Base-by-base conservation (phyloP, 768 basidiomycete species). In the Calocybe indica region DNA sequence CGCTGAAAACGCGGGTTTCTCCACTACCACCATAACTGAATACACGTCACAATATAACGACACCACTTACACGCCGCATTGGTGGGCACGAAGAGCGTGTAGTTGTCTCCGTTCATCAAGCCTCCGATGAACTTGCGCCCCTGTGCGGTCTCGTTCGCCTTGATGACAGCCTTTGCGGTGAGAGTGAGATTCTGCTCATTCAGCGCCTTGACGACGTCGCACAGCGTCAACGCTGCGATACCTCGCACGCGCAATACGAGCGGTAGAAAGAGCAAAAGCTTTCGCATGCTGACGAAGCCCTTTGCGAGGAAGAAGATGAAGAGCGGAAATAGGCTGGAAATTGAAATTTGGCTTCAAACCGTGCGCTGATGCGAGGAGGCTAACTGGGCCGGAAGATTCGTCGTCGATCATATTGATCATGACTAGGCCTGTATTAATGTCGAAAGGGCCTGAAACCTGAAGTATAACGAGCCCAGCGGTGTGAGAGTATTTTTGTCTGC, bases 1-100 rank as follows among this genome's bases (percentile, higher is more conserved):
- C 6, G 30, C 49, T 31, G 2, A 22, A 39, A 2, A 37, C 30
- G 8, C 47, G 33, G 37, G 7, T 40, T 1, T 51, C 51, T 5
- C 40, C 50, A 41, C 54, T 46, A 29, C 37, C 32, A 43, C 2
- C 6, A 35, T 42, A 5, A 12, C 13, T 14, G 13, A 33, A 7
- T 12, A 35, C 38, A 34, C 34, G 47, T 47, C 37, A 10, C 31
- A 6, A 12, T 29, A 5, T 15, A 10, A 11, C 10, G 33, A 37
- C 1, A 5, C 15, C 11, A 50, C 57, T 55, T 14, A 55, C 58
- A 59, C 5, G 58, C 58, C 42, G 45, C 46, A 22, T 59, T 57
- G 38, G 56, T 51, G 9, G 58, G 58, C 11, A 55, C 58, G 14
- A 57, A 57, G 3, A 59, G 29, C 14, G 58, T 59, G 30, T 53